These are phyloP conservation scores for Diaporthe batatas DNA, from an alignment of 2,329 filamentous ascomycete genomes.

Conservation along the genomic window DNA sequence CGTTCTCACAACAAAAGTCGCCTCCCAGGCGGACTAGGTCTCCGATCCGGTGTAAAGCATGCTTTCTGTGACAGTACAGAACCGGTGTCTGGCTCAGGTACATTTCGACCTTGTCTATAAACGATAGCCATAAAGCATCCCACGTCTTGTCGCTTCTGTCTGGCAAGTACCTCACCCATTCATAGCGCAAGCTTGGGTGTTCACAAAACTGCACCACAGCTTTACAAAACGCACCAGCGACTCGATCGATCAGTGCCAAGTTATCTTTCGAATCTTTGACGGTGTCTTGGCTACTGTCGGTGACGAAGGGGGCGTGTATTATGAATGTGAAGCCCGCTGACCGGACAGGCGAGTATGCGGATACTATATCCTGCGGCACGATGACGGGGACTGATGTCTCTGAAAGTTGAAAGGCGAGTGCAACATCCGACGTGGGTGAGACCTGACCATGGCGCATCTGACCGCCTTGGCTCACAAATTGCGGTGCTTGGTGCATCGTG, in stretches of 20 bases:
- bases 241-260: constrained; percentile 48
- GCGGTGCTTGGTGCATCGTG: too few species aligned
- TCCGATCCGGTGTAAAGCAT: constrained; percentile 17
- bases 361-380: constrained; percentile 57
- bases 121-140: constrained; percentile 47
- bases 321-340: constrained; percentile 61
- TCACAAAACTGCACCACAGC: constrained; percentile 56
- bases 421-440: constrained; percentile 50
- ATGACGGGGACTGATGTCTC: constrained; percentile 51
- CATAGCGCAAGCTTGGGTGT: constrained; percentile 54
- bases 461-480: too few species aligned
- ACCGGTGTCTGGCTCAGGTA: constrained; percentile 40
- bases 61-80: constrained; percentile 37
- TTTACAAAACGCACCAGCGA: constrained; percentile 56
- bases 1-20: constrained; percentile 40
- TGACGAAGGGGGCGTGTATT: constrained; percentile 65
- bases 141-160: constrained; percentile 44
- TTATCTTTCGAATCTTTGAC: constrained; percentile 56
- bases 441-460: constrained; percentile 39
- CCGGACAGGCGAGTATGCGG: constrained; percentile 61
- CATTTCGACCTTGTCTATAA: constrained; percentile 47
- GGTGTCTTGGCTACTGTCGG: constrained; percentile 58
- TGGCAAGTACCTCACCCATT: constrained; percentile 62
- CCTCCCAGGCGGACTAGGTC: constrained; percentile 17
- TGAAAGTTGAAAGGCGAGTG: constrained; percentile 61